Conservation (phyloP, 208 protist genomes). For the Porcisia hertigi region DNA sequence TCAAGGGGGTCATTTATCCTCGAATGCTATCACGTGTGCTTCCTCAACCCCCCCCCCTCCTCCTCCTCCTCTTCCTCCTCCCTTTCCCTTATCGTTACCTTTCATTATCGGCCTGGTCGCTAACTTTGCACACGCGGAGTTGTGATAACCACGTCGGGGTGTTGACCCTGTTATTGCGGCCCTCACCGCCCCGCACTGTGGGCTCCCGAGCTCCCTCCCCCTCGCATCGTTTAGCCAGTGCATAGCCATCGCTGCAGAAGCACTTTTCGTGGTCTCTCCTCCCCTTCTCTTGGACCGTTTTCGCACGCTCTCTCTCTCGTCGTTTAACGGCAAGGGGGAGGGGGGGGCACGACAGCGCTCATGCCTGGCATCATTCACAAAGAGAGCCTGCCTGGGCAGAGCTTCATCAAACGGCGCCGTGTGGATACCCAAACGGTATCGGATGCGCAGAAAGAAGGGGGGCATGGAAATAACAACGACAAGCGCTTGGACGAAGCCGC, state of each 20-base stretch:
- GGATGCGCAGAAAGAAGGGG: background rate
- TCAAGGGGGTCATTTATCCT: no score
- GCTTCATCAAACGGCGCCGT: constrained; percentile 64
- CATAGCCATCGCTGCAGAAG: background rate
- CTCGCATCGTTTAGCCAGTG: background rate
- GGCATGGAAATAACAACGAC: background rate
- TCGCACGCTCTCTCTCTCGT: background rate
- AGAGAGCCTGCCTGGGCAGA: constrained; percentile 59
- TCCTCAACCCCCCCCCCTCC: background rate
- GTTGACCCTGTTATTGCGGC: background rate
- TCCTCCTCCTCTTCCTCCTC: background rate
- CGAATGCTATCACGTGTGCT: background rate
- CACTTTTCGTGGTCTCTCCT: background rate
- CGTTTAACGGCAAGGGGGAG: background rate
- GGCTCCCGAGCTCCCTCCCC: background rate
- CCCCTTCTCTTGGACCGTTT: background rate
- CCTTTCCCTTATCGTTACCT: background rate
- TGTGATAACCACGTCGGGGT: background rate
- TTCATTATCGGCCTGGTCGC: background rate
- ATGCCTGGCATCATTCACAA: constrained; percentile 60
- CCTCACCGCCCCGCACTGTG: background rate
- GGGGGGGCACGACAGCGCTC: background rate
- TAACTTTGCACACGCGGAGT: background rate
- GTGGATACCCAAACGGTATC: constrained; percentile 14
- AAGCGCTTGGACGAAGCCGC: background rate